Evolutionary conservation across 805 yeast species (phyloP), one percentile per base, ranked within the genome.

Genomic region (Cyberlindnera mycetangii): DNA sequence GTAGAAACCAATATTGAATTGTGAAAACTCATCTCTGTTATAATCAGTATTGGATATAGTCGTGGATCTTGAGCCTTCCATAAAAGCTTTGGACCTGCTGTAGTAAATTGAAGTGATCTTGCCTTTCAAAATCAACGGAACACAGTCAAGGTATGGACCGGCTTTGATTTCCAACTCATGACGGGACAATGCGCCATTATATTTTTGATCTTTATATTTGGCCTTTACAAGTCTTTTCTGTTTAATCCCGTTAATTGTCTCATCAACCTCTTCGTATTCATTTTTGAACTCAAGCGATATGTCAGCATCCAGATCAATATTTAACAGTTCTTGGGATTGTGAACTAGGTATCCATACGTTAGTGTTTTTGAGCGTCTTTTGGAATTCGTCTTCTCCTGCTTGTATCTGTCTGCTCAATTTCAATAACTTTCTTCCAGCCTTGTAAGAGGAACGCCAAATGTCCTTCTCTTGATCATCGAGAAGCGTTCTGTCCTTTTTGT

Each of bases 1-100:
- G 49, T 74, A 73, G 55, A 72, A 84, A 0, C 92, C 90, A 21
- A 79, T 79, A 3, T 66, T 55, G 54, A 74, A 80, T 27, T 60
- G 55, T 14, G 61, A 51, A 62, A 80, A 71, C 16, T 76, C 70
- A 9, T 79, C 54, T 14, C 65, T 66, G 50, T 73, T 65, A 20
- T 78, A 65, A 16, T 59, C 60, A 2, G 39, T 7, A 21, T 63
- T 66, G 0, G 83, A 69, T 50, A 83, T 63, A 1, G 72, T 61
- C 4, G 71, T 64, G 24, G 71, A 65, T 3, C 56, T 50, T 3
- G 84, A 76, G 1, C 56, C 45, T 14, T 62, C 52, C 12, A 60
- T 62, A 33, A 71, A 68, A 12, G 59, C 52, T 18, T 70, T 67
- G 0, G 89, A 89, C 21, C 69, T 49, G 3, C 63, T 64, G 53